Percentiles rank a stretch among this genome's conserved stretches.
Conservation (phyloP, 2,329 filamentous ascomycete species). For the Neopestalotiopsis sp. region DNA sequence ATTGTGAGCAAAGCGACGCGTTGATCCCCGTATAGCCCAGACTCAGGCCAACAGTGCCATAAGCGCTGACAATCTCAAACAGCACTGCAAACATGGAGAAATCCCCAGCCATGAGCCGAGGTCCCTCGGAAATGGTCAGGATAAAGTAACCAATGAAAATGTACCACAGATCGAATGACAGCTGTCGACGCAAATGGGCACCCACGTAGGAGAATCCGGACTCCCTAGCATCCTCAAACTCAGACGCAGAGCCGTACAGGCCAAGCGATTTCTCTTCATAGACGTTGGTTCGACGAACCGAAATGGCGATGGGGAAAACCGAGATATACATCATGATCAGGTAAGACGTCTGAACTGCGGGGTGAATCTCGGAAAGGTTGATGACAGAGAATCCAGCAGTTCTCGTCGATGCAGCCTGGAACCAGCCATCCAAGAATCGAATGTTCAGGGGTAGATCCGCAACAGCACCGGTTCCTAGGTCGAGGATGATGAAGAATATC, state of each 20-base stretch:
- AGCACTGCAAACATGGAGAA: conserved; percentile 74
- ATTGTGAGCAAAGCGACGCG: conserved; percentile 82
- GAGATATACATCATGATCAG: conserved; percentile 99
- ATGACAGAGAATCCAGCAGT: conserved; percentile 90
- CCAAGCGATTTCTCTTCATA: conserved; percentile 91
- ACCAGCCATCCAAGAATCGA: conserved; percentile 83
- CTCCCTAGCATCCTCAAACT: conserved; percentile 54
- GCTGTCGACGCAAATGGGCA: conserved; percentile 86
- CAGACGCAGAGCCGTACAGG: conserved; percentile 64
- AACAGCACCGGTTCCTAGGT: conserved; percentile 77
- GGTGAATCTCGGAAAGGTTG: conserved; percentile 78
- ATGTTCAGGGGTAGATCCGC: conserved; percentile 71
- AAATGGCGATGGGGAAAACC: conserved; percentile 95
- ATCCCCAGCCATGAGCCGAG: conserved; percentile 64
- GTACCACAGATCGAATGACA: conserved; percentile 98
- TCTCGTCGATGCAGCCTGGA: conserved; percentile 86
- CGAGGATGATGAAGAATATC: conserved; percentile 89
- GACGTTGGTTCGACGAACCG: conserved; percentile 90
- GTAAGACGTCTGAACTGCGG: conserved; percentile 91
- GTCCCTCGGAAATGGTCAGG: conserved; percentile 86
- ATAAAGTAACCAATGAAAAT: conserved; percentile 94
- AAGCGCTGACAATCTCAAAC: conserved; percentile 89
- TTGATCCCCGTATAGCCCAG: conserved; percentile 80
- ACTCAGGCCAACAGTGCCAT: conserved; percentile 91
- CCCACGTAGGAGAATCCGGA: conserved; percentile 82